Evolutionary conservation across 257 asterid genomes (phyloP).

Genomic region (Vinca minor): DNA sequence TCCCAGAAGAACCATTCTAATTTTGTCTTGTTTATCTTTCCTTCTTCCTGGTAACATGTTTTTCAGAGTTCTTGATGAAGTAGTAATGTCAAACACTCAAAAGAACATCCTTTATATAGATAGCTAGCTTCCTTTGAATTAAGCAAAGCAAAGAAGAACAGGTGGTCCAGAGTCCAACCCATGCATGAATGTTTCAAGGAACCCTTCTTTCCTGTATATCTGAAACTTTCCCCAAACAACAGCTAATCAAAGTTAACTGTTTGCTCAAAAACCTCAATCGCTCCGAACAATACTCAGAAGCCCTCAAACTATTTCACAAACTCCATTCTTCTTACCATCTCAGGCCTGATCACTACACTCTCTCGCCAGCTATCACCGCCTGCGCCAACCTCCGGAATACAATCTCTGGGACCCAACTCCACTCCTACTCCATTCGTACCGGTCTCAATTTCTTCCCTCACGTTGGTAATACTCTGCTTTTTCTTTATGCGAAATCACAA

Average conservation of each 20-base stretch:
- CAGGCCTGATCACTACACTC: constrained; percentile 67
- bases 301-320: constrained; percentile 46
- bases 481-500: constrained; percentile 48
- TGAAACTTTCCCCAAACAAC: constrained; percentile 25
- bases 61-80: neutral
- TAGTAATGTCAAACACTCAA: neutral
- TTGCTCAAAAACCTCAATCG: constrained; percentile 37
- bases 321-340: constrained; percentile 45
- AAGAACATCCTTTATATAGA: neutral
- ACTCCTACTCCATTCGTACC: constrained; percentile 39
- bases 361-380: constrained; percentile 64
- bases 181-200: constrained; percentile 2
- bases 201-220: constrained; percentile 7
- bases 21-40: neutral
- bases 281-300: constrained; percentile 29
- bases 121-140: neutral
- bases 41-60: neutral
- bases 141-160: neutral
- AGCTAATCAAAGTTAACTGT: constrained; percentile 51
- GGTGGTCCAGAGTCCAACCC: neutral
- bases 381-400: constrained; percentile 37
- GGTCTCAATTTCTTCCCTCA: constrained; percentile 47
- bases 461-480: constrained; percentile 58
- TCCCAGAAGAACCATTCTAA: too few species aligned
- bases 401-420: constrained; percentile 54